Evolutionary conservation across 2,329 filamentous ascomycete genomes (phyloP).

Genomic region (Cordyceps fumosorosea): DNA sequence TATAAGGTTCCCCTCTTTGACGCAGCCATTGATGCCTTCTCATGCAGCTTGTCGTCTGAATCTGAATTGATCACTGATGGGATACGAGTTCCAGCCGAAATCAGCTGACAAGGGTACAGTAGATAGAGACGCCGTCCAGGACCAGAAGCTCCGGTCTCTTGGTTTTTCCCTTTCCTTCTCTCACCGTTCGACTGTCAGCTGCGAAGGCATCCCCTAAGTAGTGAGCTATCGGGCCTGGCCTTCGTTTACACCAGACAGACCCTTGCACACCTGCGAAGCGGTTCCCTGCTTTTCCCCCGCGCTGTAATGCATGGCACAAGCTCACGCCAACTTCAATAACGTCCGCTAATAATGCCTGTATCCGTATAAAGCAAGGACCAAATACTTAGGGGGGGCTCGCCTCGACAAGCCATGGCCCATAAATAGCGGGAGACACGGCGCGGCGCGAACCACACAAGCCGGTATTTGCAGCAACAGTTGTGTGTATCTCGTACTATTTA

Average conservation of each 20-base stretch:
- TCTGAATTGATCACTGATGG: too few relatives aligned
- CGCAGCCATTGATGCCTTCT: neutral
- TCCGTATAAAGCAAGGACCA: neutral
- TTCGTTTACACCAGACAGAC: too few relatives aligned
- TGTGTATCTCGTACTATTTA: too few relatives aligned
- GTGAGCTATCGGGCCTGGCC: too few relatives aligned
- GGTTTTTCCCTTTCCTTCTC: neutral
- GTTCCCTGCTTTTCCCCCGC: neutral
- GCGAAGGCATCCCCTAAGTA: neutral
- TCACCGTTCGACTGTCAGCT: neutral
- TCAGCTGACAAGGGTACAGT: too few relatives aligned
- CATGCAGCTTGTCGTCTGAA: too few relatives aligned
- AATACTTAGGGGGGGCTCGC: neutral
- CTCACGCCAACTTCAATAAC: neutral
- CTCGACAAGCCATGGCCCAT: constrained; percentile 9
- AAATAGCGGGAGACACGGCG: constrained; percentile 12
- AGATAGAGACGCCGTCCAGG: neutral
- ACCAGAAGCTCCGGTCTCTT: neutral
- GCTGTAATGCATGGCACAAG: neutral
- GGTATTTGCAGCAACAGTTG: neutral
- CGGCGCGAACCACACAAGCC: constrained; percentile 9
- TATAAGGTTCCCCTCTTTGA: neutral
- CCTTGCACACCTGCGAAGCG: neutral
- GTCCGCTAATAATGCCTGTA: neutral
- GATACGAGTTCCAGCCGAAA: too few relatives aligned